Evolutionary conservation across 768 basidiomycete genomes (phyloP), one percentile per base, ranked within the genome.

Genomic region (Pholiota molesta): DNA sequence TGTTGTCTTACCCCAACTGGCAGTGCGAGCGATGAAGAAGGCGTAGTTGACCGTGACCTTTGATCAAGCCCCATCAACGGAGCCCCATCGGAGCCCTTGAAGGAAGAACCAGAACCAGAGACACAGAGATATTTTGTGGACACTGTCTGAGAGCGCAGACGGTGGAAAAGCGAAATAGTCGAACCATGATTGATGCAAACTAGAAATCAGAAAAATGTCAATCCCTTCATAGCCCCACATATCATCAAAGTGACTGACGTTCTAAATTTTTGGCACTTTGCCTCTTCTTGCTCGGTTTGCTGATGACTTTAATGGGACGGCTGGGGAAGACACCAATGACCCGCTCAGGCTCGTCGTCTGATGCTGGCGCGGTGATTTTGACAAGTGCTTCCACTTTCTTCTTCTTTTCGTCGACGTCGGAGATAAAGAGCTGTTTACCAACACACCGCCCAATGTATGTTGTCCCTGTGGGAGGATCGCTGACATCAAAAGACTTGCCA

Each of bases 241-340:
- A 60, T 61, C 62, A 63, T 67, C 59, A 54, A 62, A 47, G 56
- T 28, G 55, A 83, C 95, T 80, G 73, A 96, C 95, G 78, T 74
- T 97, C 93, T 17, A 94, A 84, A 68, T 94, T 95, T 82, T 97
- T 97, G 51, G 91, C 92, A 71, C 90, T 94, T 75, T 94, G 91
- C 68, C 94, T 84, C 84, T 97, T 97, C 83, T 98, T 97, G 79
- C 92, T 94, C 4, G 97, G 97, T 75, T 98, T 99, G 78, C 92
- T 94, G 77, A 99, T 98, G 70, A 99, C 94, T 75, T 95, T 96
- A 82, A 99, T 98, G n/a, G 95, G 89, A 51, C 91, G 89, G 66
- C 92, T 94, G 47, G 92, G 90, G 79, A 98, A 98, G 19, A 86
- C 84, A 21, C 96, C 96, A 67, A 98, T 87, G 37, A 94, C 81